Evolutionary conservation across 768 basidiomycete genomes (phyloP).

Genomic region (Lactarius sp.): DNA sequence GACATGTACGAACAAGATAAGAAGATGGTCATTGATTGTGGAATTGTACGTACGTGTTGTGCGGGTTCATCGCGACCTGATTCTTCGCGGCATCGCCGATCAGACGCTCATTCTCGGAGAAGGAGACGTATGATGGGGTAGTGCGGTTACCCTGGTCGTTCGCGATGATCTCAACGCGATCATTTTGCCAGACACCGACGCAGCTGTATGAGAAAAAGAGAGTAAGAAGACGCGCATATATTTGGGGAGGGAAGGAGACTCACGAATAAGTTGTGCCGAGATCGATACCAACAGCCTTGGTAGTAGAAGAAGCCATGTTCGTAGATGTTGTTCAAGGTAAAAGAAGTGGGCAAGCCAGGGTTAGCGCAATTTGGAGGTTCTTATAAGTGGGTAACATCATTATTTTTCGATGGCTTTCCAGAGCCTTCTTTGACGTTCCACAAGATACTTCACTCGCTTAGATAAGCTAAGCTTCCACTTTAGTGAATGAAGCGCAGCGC

Average conservation of each 20-base stretch:
- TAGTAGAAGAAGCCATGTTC: slow-evolving; percentile 16
- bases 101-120: slow-evolving; percentile 92
- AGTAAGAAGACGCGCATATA: slow-evolving; percentile 7
- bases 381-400: slow-evolving; percentile 25
- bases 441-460: slow-evolving; percentile 19
- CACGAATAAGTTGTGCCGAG: slow-evolving; percentile 91
- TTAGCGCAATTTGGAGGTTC: slow-evolving; percentile 2
- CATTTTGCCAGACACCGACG: slow-evolving; percentile 99
- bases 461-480: slow-evolving; percentile 7
- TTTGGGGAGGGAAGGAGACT: slow-evolving; percentile 30
- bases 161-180: slow-evolving; percentile 98
- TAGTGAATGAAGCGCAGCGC: background rate
- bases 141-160: slow-evolving; percentile 95
- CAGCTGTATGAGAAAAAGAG: slow-evolving; percentile 48
- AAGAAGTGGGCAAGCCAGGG: slow-evolving; percentile 25
- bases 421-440: slow-evolving; percentile 27
- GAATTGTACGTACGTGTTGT: slow-evolving; percentile 59
- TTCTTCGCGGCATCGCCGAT: slow-evolving; percentile 99
- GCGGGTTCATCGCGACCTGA: slow-evolving; percentile 97
- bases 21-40: slow-evolving; percentile 23
- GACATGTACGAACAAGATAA: slow-evolving; percentile 19
- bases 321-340: slow-evolving; percentile 11
- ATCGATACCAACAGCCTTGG: slow-evolving; percentile 86
- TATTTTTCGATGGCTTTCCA: slow-evolving; percentile 31
- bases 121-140: slow-evolving; percentile 93